Conservation (phyloP, 2,329 filamentous ascomycete genomes). For the Neurospora sp. region DNA sequence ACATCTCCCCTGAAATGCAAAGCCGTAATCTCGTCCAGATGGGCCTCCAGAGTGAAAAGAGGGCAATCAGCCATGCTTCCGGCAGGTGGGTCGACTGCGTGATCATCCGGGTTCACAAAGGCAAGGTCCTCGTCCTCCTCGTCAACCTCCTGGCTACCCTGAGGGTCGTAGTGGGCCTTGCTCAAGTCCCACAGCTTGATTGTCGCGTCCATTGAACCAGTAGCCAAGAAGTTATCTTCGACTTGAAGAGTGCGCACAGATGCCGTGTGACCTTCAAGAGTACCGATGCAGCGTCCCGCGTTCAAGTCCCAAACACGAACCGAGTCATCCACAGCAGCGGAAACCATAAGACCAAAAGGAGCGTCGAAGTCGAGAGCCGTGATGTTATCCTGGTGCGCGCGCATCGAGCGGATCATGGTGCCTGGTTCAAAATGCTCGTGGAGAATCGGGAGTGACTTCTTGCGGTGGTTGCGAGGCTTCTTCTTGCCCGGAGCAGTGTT, state of each 20-base stretch:
- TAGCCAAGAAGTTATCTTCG: slow-evolving; percentile 90
- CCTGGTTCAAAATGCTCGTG: slow-evolving; percentile 94
- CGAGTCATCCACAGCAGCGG: slow-evolving; percentile 83
- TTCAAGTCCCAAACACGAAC: slow-evolving; percentile 96
- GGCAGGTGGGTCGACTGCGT: slow-evolving; percentile 57
- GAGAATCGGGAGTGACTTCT: slow-evolving; percentile 84
- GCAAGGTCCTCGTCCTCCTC: slow-evolving; percentile 58
- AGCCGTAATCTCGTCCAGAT: slow-evolving; percentile 90
- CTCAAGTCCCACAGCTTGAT: slow-evolving; percentile 93
- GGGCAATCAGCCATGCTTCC: slow-evolving; percentile 84
- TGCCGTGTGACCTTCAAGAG: slow-evolving; percentile 86
- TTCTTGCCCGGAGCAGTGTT: slow-evolving; percentile 41
- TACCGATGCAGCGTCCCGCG: slow-evolving; percentile 80
- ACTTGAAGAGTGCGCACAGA: slow-evolving; percentile 89
- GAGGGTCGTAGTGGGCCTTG: slow-evolving; percentile 72
- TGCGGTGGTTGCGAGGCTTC: slow-evolving; percentile 48
- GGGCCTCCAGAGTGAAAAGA: slow-evolving; percentile 78
- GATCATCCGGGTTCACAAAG: slow-evolving; percentile 61
- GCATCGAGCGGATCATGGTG: slow-evolving; percentile 76
- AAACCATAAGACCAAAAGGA: slow-evolving; percentile 93
- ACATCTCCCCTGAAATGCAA: slow-evolving; percentile 83
- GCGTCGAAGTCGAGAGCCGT: slow-evolving; percentile 92
- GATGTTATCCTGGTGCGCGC: slow-evolving; percentile 78
- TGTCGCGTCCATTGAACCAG: slow-evolving; percentile 88
- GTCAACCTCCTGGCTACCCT: slow-evolving; percentile 47